Base-by-base conservation (phyloP, 108 stramenopile species). In the Pseudonitzschia multiseries region DNA sequence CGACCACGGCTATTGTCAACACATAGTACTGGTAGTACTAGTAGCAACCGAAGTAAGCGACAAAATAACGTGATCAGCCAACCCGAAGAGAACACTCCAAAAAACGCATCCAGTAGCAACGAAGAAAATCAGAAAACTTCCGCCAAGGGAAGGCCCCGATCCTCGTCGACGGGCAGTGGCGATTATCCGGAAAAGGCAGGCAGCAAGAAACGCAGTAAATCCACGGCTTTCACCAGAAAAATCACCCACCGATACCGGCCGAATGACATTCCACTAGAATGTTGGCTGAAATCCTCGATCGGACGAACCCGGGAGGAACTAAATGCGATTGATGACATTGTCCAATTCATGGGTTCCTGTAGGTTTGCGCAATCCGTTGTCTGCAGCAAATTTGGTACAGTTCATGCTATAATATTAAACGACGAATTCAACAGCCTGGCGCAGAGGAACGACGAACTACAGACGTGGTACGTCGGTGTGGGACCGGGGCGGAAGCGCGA, bases 291-390 rank as follows among this genome's bases (percentile, higher is more conserved):
- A 33, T 62, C 61, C 14, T 62, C 61, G 1, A 33, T 62, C n/a
- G 61, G 61, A 40, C 61, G 61, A 21, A 62, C 61, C n/a, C 29
- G 61, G 32, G 61, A 62, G 15, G 61, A 62, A 62, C 36, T 62
- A 3, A 62, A 62, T n/a, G 0, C n/a, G 14, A 62, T 62, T 14
- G 33, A 40, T 33, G 61, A 62, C 29, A 62, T 62, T 13, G 61
- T 62, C 32, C 61, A 62, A 40, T 62, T 29, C 0, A 62, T 62
- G 61, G 61, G 61, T 17, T 62, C 61, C 10, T 62, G 61, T 20
- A 31, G 40, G 29, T 62, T 62, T 33, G 61, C 33, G 2, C 29
- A 62, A n/a, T 40, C 33, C 6, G 15, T 18, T 3, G 36, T 62
- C 15, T 33, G 29, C 29, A 40, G 33, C 36, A 62, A 0, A 28